Conservation (phyloP, 352 stramenopile genomes). For the Plasmopara halstedii region DNA sequence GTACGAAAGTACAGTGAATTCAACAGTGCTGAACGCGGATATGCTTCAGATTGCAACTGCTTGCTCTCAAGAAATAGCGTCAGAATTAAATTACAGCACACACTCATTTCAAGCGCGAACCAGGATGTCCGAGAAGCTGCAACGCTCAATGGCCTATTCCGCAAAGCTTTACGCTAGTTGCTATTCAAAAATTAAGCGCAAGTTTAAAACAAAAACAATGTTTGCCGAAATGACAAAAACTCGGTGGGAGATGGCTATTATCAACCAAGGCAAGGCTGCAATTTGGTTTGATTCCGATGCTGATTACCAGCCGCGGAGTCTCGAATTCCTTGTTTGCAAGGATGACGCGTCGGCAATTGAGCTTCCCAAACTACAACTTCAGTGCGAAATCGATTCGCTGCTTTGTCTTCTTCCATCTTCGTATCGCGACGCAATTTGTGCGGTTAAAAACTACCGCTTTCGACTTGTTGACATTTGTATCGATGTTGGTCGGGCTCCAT, state of each 20-base stretch:
- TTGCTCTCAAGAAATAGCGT: background rate
- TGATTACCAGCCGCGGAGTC: conserved; percentile 20
- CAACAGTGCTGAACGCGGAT: conserved; percentile 1
- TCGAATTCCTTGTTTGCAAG: conserved; percentile 18
- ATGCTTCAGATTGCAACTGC: conserved; percentile 10
- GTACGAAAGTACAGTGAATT: conserved; percentile 12
- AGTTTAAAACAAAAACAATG: background rate
- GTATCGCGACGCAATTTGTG: conserved; percentile 18
- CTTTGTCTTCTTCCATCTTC: conserved; percentile 21
- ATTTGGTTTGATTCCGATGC: conserved; percentile 29
- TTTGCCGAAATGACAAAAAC: conserved; percentile 16
- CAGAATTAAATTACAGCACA: conserved; percentile 2
- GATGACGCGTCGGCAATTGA: background rate
- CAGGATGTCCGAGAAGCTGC: background rate
- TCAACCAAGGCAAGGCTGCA: conserved; percentile 2
- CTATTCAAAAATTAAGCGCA: background rate
- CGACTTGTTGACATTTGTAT: conserved; percentile 35
- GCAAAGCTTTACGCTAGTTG: conserved; percentile 12
- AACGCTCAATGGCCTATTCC: conserved; percentile 4
- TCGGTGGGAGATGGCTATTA: conserved; percentile 19
- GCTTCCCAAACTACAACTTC: conserved; percentile 7
- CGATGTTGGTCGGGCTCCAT: conserved; percentile 24
- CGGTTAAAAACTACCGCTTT: conserved; percentile 12
- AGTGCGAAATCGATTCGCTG: conserved; percentile 32
- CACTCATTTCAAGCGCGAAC: conserved; percentile 13